These are phyloP conservation scores for Scedosporium minutisporum DNA, from an alignment of 2,329 filamentous ascomycete species.

Conservation along the genomic window DNA sequence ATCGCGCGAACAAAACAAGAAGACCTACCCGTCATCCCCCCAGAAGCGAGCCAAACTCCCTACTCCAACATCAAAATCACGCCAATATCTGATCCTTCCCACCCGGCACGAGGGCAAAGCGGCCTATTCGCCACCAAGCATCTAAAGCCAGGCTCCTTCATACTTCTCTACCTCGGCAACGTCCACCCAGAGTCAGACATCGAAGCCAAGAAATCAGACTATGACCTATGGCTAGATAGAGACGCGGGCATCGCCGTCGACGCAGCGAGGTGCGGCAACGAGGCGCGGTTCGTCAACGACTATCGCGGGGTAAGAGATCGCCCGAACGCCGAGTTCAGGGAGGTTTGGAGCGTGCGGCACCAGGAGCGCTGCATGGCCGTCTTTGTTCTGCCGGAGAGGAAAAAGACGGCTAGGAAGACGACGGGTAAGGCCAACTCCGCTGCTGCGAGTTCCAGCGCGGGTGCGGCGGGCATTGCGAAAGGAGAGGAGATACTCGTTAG, in stretches of 20 bases:
- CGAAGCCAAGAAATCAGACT: constrained; percentile 37
- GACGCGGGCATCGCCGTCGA: constrained; percentile 50
- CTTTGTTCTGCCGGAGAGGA: constrained; percentile 41
- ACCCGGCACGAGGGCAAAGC: constrained; percentile 48
- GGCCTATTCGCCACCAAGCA: constrained; percentile 50
- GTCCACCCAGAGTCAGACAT: constrained; percentile 35
- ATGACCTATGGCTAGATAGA: constrained; percentile 54
- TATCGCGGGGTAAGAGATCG: constrained; percentile 47
- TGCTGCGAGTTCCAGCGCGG: constrained; percentile 11
- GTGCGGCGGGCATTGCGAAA: constrained; percentile 35
- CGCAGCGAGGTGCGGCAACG: constrained; percentile 47
- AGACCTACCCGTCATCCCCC: constrained; percentile 21
- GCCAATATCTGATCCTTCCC: constrained; percentile 36
- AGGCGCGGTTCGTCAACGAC: constrained; percentile 59
- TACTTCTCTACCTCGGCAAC: constrained; percentile 53
- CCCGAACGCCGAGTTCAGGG: constrained; percentile 50
- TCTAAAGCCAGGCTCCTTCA: constrained; percentile 43
- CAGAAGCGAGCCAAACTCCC: constrained; percentile 30
- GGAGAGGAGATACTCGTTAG: constrained; percentile 57
- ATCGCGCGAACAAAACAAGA: constrained; percentile 11
- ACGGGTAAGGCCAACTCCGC: constrained; percentile 6
- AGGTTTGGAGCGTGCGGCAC: constrained; percentile 44
- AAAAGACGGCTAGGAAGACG: constrained; percentile 15
- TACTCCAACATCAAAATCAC: constrained; percentile 43
- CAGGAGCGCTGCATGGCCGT: constrained; percentile 47